A percentile compares a stretch with the other conserved stretches of the same genome.
Conservation (phyloP, 2,329 filamentous ascomycete species). For the Chrysoporthe puriensis region DNA sequence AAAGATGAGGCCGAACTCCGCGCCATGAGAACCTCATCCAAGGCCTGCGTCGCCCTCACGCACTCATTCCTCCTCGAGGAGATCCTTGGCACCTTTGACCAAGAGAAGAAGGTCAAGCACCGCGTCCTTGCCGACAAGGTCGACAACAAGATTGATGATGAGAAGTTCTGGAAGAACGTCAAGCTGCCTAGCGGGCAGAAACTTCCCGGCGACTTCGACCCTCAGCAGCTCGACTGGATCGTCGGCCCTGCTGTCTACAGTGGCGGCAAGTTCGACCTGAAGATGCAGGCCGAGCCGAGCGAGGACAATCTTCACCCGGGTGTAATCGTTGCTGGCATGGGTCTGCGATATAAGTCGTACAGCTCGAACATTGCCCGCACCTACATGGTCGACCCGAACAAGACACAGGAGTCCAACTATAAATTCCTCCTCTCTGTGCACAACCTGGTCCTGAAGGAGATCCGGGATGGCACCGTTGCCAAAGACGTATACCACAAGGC, state of each 20-base stretch:
- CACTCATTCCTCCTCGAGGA: constrained; percentile 97
- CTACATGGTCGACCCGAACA: constrained; percentile 96
- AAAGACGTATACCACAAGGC: constrained; percentile 95
- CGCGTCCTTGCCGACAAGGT: constrained; percentile 84
- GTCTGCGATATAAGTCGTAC: constrained; percentile 94
- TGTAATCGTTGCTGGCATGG: constrained; percentile 90
- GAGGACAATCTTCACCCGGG: constrained; percentile 84
- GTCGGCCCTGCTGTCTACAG: constrained; percentile 91
- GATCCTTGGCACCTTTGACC: constrained; percentile 94
- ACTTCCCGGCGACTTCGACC: constrained; percentile 84
- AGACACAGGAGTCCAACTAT: constrained; percentile 92
- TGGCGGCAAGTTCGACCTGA: constrained; percentile 92
- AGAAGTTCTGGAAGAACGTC: constrained; percentile 88
- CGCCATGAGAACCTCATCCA: constrained; percentile 90
- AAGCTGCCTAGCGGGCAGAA: constrained; percentile 72
- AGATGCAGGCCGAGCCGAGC: constrained; percentile 77
- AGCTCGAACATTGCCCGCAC: constrained; percentile 90
- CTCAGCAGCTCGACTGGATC: constrained; percentile 90
- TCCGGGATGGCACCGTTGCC: constrained; percentile 81
- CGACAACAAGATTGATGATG: constrained; percentile 87
- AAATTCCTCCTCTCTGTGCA: constrained; percentile 85
- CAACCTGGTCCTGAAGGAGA: constrained; percentile 86
- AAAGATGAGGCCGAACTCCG: constrained; percentile 96
- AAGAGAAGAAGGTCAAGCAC: constrained; percentile 97
- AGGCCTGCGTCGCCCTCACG: constrained; percentile 92